Conservation (phyloP, 805 yeast species). For the Saturnispora saitoi region DNA sequence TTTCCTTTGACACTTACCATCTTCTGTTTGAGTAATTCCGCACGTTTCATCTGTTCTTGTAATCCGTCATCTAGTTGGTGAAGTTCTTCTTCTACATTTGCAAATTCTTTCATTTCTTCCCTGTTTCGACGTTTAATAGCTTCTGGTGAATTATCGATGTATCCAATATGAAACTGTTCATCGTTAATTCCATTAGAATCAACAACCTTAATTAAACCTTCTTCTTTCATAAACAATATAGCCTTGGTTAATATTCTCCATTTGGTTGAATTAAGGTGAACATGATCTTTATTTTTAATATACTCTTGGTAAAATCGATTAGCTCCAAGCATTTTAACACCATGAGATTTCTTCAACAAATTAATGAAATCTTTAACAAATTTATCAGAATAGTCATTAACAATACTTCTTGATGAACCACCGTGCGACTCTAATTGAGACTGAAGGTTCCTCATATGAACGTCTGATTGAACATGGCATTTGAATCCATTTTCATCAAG, state of each 20-base stretch:
- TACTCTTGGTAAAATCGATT: conserved; percentile 87
- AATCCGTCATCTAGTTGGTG: background rate
- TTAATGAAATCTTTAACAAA: conserved; percentile 60
- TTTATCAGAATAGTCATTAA: conserved; percentile 49
- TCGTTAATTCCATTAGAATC: conserved; percentile 25
- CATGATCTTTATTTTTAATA: conserved; percentile 71
- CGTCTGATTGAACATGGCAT: conserved; percentile 76
- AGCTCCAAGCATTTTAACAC: conserved; percentile 70
- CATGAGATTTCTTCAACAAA: conserved; percentile 60
- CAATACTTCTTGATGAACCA: conserved; percentile 22
- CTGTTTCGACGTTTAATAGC: conserved; percentile 34
- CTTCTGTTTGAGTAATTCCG: conserved; percentile 17
- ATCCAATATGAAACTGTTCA: conserved; percentile 34
- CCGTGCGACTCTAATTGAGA: conserved; percentile 36
- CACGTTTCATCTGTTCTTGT: conserved; percentile 44
- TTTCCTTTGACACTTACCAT: background rate
- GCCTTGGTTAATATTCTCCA: conserved; percentile 69
- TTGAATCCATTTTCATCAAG: conserved; percentile 93
- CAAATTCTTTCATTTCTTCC: conserved; percentile 29
- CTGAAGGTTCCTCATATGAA: conserved; percentile 56
- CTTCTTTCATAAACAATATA: conserved; percentile 47
- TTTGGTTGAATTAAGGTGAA: conserved; percentile 84
- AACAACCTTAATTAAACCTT: conserved; percentile 39
- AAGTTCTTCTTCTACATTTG: conserved; percentile 37
- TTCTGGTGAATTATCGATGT: conserved; percentile 47